Percentiles rank a stretch among this genome's conserved stretches.
These are phyloP conservation scores for Penicillium silybi DNA, from an alignment of 495 filamentous ascomycete genomes.

Conservation along the genomic window DNA sequence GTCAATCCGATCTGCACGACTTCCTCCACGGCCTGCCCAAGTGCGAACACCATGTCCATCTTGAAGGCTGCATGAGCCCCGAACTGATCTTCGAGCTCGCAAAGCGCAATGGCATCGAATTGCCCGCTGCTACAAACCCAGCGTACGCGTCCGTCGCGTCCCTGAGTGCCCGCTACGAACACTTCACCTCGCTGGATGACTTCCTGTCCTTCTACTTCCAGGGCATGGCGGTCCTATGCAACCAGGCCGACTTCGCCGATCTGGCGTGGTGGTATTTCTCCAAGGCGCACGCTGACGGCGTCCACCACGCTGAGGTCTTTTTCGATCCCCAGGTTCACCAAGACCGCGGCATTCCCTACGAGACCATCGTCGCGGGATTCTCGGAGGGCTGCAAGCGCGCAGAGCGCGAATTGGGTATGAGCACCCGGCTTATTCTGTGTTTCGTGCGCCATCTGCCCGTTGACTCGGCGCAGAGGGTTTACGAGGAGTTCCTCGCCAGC, in stretches of 20 bases:
- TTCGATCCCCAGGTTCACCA: conserved; percentile 77
- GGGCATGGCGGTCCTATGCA: conserved; percentile 63
- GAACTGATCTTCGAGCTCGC: conserved; percentile 67
- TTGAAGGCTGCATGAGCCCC: conserved; percentile 68
- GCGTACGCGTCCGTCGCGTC: conserved; percentile 57
- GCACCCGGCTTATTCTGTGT: conserved; percentile 61
- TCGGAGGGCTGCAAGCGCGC: conserved; percentile 55
- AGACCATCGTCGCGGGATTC: conserved; percentile 58
- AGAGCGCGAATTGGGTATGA: conserved; percentile 58
- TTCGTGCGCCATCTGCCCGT: conserved; percentile 67
- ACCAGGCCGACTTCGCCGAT: conserved; percentile 63
- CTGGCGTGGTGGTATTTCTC: conserved; percentile 70
- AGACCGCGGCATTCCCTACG: conserved; percentile 56
- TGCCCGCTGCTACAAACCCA: conserved; percentile 52
- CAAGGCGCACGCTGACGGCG: conserved; percentile 59
- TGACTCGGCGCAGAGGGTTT: conserved; percentile 44
- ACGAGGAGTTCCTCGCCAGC: conserved; percentile 44
- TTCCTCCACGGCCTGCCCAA: conserved; percentile 68
- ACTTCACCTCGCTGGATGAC: conserved; percentile 68
- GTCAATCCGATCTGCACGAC: conserved; percentile 43
- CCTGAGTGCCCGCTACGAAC: conserved; percentile 56
- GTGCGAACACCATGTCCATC: conserved; percentile 76
- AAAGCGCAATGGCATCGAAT: conserved; percentile 53
- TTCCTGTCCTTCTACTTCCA: conserved; percentile 78
- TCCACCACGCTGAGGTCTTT: conserved; percentile 73